A percentile compares a stretch with the other conserved stretches of the same genome.
These are phyloP conservation scores for Colletotrichum caudatum DNA, from an alignment of 2,329 filamentous ascomycete species.

Conservation along the genomic window DNA sequence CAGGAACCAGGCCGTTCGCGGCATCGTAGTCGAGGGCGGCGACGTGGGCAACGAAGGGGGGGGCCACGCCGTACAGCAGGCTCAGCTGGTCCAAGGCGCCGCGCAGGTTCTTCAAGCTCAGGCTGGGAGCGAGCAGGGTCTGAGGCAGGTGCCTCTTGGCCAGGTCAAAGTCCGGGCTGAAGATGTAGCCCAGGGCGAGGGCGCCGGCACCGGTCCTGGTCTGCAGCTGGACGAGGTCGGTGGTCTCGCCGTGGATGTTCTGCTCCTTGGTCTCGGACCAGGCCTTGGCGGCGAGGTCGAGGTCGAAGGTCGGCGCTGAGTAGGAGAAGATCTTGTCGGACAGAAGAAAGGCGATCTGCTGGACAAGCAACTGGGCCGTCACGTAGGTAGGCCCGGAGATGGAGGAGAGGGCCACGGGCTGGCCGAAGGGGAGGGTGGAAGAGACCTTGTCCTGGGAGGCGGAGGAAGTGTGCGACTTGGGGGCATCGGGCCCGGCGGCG, in stretches of 20 bases:
- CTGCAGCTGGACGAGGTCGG: constrained; percentile 83
- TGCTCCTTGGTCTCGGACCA: constrained; percentile 78
- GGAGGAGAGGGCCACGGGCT: constrained; percentile 64
- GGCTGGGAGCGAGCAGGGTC: constrained; percentile 87
- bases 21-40: constrained; percentile 88
- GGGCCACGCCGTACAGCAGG: constrained; percentile 90
- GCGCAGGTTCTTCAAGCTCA: constrained; percentile 83
- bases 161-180: constrained; percentile 95
- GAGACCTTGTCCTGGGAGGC: constrained; percentile 58
- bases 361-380: constrained; percentile 91
- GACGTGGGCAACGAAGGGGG: constrained; percentile 92
- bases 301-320: constrained; percentile 91
- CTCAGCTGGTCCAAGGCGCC: constrained; percentile 91
- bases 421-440: constrained; percentile 68
- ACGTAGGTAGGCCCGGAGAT: constrained; percentile 92
- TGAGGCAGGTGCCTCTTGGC: constrained; percentile 93
- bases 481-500: constrained; percentile 47
- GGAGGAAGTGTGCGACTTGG: constrained; percentile 48
- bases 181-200: constrained; percentile 95
- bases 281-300: constrained; percentile 83
- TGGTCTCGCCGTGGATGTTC: constrained; percentile 86
- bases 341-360: constrained; percentile 94
- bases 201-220: constrained; percentile 89
- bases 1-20: constrained; percentile 79
- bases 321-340: constrained; percentile 99